phyloP scores from a whole-genome alignment of 2,329 filamentous ascomycete species.

The Pestalotiopsis sp. region DNA sequence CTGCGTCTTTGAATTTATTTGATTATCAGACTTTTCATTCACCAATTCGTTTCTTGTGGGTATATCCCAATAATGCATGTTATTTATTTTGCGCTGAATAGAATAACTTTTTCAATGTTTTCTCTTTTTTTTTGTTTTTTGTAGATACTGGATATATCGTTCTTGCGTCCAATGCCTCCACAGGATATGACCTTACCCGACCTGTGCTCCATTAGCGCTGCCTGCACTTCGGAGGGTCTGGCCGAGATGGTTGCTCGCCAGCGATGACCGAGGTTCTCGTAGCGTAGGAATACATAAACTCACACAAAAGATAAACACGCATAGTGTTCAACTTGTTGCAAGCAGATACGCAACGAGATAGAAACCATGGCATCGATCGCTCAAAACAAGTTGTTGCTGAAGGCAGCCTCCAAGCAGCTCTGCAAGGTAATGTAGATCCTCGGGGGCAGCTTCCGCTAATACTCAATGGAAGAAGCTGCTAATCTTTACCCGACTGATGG shows the following conservation, averaged over 20 bases:
- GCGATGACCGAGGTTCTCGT: background rate
- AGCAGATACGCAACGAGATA: background rate
- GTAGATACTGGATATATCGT: too few relatives aligned
- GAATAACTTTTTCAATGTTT: too few relatives aligned
- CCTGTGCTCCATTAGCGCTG: background rate
- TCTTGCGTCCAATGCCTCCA: too few relatives aligned
- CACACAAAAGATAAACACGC: background rate
- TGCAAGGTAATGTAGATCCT: background rate
- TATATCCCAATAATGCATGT: too few relatives aligned
- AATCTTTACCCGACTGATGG: background rate
- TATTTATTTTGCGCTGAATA: too few relatives aligned
- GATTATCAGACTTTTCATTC: too few relatives aligned
- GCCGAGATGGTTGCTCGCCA: background rate
- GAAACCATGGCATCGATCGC: background rate
- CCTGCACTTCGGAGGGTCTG: background rate
- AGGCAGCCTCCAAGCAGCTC: background rate
- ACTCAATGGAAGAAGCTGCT: background rate
- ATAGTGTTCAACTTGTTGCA: background rate
- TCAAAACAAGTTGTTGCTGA: background rate
- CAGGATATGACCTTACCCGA: background rate
- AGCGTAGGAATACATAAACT: background rate
- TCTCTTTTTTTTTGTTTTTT: too few relatives aligned
- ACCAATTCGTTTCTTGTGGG: too few relatives aligned
- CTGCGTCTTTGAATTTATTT: too few relatives aligned
- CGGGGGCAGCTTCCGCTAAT: background rate